Base-by-base conservation (phyloP, 2,329 filamentous ascomycete genomes). In the Penicillium sp. region DNA sequence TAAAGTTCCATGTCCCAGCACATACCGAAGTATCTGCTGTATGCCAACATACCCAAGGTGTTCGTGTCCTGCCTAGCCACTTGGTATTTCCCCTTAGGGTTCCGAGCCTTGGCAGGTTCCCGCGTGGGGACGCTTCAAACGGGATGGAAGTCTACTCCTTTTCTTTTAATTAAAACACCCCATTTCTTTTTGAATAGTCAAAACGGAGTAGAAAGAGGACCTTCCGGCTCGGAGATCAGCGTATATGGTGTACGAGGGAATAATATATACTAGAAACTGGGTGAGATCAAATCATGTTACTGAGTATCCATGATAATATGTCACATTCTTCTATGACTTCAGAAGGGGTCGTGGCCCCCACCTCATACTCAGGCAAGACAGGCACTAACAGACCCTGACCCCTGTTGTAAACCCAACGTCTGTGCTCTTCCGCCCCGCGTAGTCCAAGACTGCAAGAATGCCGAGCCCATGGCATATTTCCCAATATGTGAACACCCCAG, bases 61-160 rank as follows among this genome's bases (percentile, higher is more conserved):
- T 36, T 36, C 34, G 34, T 36, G 34, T 40, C 38, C 38, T 34
- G 32, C 32, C 32, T 34, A 34, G 32, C 32, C 24, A 27, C 24
- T 27, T 27, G 24, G 24, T 27, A 34, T 21, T 40, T 18, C 38
- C 38, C 38, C 43, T 45, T 16, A 45, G 43, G 43, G 27, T 44
- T 22, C 40, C 27, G 5, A 14, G 50, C 13, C 56, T 58, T 58
- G 54, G 56, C 56, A 48, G 45, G 34, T 34, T 50, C 47, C 54
- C 56, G 56, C 47, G 54, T 55, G 51, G 52, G 46, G 56, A 31
- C 44, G 42, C 34, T 41, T 50, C 50, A 54, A 58, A 57, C 56
- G 50, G 42, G 7, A 21, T 14, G 14, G 24, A 14, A 32, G 16
- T 40, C 36, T 46, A 51, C 42, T 46, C 42, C 27, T 46, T 51